Conservation (phyloP, 345 rosid species). For the Lepidium didymum region DNA sequence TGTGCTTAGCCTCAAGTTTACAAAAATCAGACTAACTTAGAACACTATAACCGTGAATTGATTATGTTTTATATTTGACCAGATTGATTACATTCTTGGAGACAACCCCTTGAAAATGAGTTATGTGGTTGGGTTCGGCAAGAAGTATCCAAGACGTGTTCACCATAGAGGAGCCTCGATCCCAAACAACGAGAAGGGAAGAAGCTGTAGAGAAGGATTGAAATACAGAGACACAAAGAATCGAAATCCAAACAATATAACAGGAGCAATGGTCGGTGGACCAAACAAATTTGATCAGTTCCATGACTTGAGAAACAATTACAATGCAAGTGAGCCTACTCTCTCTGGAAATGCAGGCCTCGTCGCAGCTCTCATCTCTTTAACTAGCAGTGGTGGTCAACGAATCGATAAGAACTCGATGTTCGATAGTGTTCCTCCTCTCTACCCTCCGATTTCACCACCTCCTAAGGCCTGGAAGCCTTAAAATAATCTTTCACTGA, state of each 20-base stretch:
- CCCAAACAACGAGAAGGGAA: constrained; percentile 41
- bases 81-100: constrained; percentile 79
- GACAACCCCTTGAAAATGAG: constrained; percentile 80
- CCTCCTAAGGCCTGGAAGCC: constrained; percentile 84
- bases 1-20: neutral
- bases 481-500: constrained; percentile 20
- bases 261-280: constrained; percentile 89
- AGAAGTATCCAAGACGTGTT: constrained; percentile 60
- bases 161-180: constrained; percentile 83
- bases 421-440: constrained; percentile 72
- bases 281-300: constrained; percentile 68
- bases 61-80: neutral
- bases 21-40: neutral
- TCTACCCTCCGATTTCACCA: constrained; percentile 64
- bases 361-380: constrained; percentile 68
- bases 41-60: neutral
- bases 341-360: constrained; percentile 77
- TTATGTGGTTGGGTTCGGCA: constrained; percentile 72
- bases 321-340: constrained; percentile 70
- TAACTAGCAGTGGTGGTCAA: constrained; percentile 47
- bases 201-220: constrained; percentile 71
- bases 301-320: constrained; percentile 44
- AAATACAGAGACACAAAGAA: constrained; percentile 53
- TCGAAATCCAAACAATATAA: constrained; percentile 61
- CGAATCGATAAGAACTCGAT: constrained; percentile 57